Percentiles rank a stretch among this genome's conserved stretches.
phyloP scores from a whole-genome alignment of 2,329 filamentous ascomycete species.

The Chrysoporthe cubensis region DNA sequence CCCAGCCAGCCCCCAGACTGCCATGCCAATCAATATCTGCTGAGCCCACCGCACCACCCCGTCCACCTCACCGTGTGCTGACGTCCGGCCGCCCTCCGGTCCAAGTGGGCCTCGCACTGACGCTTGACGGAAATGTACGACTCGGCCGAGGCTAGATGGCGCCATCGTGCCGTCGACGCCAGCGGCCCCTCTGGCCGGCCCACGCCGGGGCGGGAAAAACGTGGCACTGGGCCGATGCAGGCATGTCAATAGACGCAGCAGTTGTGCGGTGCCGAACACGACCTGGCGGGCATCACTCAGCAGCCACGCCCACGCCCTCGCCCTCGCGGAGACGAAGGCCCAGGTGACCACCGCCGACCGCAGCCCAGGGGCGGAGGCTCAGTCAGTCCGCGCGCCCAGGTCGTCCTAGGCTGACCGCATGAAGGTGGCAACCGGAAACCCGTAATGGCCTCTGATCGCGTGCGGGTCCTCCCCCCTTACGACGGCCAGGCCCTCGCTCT shows the following conservation, averaged over 20 bases:
- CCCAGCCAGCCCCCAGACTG: too few relatives aligned
- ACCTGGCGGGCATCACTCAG: background rate
- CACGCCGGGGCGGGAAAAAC: background rate
- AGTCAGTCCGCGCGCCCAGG: background rate
- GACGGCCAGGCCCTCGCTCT: background rate
- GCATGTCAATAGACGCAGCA: background rate
- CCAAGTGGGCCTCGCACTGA: conserved; percentile 2
- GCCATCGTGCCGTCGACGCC: background rate
- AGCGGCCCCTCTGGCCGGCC: background rate
- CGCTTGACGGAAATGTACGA: conserved; percentile 1
- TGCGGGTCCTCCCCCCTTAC: background rate
- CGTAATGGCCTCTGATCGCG: background rate
- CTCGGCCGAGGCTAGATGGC: conserved; percentile 4
- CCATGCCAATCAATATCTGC: too few relatives aligned
- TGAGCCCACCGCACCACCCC: background rate
- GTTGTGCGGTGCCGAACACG: background rate
- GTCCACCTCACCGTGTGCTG: background rate
- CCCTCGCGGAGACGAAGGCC: background rate
- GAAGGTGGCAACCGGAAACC: background rate
- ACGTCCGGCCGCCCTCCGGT: background rate
- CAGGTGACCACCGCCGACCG: background rate
- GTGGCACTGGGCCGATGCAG: background rate
- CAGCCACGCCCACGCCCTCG: background rate
- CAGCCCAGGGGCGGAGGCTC: too few relatives aligned
- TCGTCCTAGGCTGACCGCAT: background rate